Evolutionary conservation across 441 rosid species (phyloP).

Genomic region (Geranium incanum): DNA sequence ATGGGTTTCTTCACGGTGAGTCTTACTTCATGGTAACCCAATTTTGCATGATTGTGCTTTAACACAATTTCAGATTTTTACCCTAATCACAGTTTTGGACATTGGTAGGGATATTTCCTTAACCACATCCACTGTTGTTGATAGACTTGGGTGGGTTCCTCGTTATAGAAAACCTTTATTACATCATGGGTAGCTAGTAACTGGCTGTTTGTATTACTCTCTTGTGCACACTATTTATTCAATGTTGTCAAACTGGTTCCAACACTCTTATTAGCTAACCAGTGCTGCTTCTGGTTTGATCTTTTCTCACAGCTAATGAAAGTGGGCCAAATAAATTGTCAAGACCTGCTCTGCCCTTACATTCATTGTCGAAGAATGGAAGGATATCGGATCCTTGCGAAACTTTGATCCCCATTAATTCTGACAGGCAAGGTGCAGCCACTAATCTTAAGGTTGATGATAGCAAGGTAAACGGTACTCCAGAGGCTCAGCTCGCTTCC

Average conservation of each 20-base stretch:
- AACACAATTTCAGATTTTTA: not conserved
- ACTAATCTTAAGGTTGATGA: slow-evolving; percentile 21
- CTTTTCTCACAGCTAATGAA: slow-evolving; percentile 33
- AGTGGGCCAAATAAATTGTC: slow-evolving; percentile 32
- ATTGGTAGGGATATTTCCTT: not conserved
- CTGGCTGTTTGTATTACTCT: not conserved
- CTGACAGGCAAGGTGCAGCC: slow-evolving; percentile 20
- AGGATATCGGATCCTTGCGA: slow-evolving; percentile 24
- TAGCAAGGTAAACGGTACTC: slow-evolving; percentile 31
- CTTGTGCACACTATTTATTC: not conserved
- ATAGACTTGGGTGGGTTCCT: not conserved
- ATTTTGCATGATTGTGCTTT: slow-evolving; percentile 8
- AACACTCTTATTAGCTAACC: not conserved
- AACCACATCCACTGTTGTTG: not conserved
- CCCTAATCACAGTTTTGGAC: not conserved
- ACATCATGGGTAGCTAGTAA: not conserved
- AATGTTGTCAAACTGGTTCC: slow-evolving; percentile 6
- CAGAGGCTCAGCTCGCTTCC: slow-evolving; percentile 21
- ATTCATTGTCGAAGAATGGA: slow-evolving; percentile 31
- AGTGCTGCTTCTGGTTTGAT: slow-evolving; percentile 13
- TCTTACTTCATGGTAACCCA: slow-evolving; percentile 16
- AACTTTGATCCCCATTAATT: slow-evolving; percentile 18
- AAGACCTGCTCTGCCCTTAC: slow-evolving; percentile 21
- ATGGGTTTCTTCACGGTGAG: slow-evolving; percentile 43
- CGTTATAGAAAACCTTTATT: not conserved